Evolutionary conservation across 2,329 filamentous ascomycete species (phyloP).

Genomic region (Aspergillus eucalypticola): DNA sequence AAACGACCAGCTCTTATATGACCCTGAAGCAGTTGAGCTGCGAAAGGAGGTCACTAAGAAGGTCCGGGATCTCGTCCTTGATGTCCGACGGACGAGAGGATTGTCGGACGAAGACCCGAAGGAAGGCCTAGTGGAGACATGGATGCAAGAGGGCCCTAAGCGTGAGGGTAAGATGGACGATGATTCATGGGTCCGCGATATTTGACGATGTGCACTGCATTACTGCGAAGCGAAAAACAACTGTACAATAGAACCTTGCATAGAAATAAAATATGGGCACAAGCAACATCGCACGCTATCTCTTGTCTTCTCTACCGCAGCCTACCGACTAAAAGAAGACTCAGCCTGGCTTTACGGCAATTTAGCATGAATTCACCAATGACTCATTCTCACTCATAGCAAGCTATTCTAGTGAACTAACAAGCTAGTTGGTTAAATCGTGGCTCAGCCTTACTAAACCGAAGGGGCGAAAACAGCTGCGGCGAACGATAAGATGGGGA

Average conservation of each 20-base stretch:
- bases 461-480: too few species aligned
- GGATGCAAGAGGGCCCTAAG: conserved; percentile 60
- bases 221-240: too few species aligned
- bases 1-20: conserved; percentile 65
- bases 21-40: conserved; percentile 72
- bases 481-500: neutral
- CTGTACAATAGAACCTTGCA: conserved; percentile 12
- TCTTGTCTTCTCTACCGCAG: neutral
- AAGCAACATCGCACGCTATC: neutral
- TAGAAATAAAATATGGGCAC: conserved; percentile 9
- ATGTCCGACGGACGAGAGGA: conserved; percentile 70
- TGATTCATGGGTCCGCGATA: conserved; percentile 61
- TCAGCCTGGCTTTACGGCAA: too few species aligned
- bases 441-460: too few species aligned
- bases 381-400: neutral
- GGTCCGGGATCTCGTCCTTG: conserved; percentile 77
- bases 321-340: neutral
- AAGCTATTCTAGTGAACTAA: too few species aligned
- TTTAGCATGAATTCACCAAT: neutral
- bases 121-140: conserved; percentile 77
- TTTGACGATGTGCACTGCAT: conserved; percentile 36
- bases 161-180: conserved; percentile 61
- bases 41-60: conserved; percentile 77
- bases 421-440: too few species aligned
- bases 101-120: conserved; percentile 79